Evolutionary conservation across 2,329 filamentous ascomycete species (phyloP).

Genomic region (Meredithiella fracta): DNA sequence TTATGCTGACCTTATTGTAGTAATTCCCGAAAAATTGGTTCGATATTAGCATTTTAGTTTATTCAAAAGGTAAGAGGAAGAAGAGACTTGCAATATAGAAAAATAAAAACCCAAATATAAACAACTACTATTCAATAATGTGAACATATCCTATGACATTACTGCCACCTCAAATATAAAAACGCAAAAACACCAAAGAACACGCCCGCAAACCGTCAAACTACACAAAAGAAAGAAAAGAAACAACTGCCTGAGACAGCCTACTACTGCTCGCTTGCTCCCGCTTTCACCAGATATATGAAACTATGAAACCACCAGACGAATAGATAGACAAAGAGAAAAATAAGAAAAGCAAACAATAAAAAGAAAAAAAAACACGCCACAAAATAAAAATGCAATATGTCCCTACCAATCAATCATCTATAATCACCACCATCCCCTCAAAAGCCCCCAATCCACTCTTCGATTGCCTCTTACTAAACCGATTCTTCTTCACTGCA

Average conservation of each 20-base stretch:
- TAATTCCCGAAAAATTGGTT: too few species aligned
- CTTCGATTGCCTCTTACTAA: constrained; percentile 87
- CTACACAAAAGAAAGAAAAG: neutral
- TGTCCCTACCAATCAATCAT: neutral
- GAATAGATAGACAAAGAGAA: neutral
- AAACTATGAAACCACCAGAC: too few species aligned
- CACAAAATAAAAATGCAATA: constrained; percentile 13
- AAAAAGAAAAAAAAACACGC: constrained; percentile 2
- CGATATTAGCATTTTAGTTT: too few species aligned
- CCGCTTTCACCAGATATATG: neutral
- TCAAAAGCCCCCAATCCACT: constrained; percentile 62
- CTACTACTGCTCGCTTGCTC: neutral
- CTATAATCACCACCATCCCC: constrained; percentile 14
- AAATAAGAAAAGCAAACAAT: neutral
- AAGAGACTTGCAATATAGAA: too few species aligned
- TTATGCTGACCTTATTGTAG: too few species aligned
- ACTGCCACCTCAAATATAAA: neutral
- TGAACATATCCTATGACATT: neutral
- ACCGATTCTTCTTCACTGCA: constrained; percentile 43
- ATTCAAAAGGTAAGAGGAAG: too few species aligned
- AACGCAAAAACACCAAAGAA: neutral
- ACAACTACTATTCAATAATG: too few species aligned
- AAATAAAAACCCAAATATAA: too few species aligned
- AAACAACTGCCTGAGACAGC: neutral
- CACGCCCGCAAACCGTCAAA: neutral